Base-by-base conservation (phyloP, 352 stramenopile species). In the Phytopythium ostracodes region DNA sequence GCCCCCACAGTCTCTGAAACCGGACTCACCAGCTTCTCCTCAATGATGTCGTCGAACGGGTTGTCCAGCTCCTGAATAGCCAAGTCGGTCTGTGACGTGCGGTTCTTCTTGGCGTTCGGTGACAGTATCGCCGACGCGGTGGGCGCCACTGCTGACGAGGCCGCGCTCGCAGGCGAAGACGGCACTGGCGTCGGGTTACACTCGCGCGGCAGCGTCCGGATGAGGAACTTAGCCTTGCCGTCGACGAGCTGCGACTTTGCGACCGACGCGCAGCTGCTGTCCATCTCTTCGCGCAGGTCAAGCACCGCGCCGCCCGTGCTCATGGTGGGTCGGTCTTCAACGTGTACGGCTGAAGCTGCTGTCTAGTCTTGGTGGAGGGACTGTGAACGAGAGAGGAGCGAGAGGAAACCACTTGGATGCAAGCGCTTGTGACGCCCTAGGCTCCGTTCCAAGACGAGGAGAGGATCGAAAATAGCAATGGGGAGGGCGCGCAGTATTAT, bases 41-140 rank as follows among this genome's bases (percentile, higher is more conserved):
- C 77, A 0, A 78, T 91, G 64, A 92, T 82, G 59, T 92, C 81
- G 49, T 91, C 84, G 49, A 92, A 92, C 20, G 84, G 84, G 46
- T 92, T 90, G 22, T 92, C 79, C 6, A 65, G 46, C 33, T 78
- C 51, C 24, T 72, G 31, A 29, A 64, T 51, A 24, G 82, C 72
- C 7, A 53, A 31, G 11, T 74, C 61, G 0, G 56, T 11, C 27
- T 56, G 58, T 17, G 51, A 42, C 20, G n/a, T 29, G 20, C 56
- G 29, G 11, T 42, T 27, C 14, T 54, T 65, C 40, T 49, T 52
- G 10, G 42, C 47, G 8, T 62, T 52, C 2, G 76, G 76, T 4
- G 74, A 82, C 3, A 73, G 52, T 31, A 33, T 29, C 3, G 52
- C 8, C 1, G 31, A 46, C 10, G 52, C 76, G 35, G 24, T 35